Evolutionary conservation across 257 asterid species (phyloP).

Genomic region (Nicotiana attenuata): DNA sequence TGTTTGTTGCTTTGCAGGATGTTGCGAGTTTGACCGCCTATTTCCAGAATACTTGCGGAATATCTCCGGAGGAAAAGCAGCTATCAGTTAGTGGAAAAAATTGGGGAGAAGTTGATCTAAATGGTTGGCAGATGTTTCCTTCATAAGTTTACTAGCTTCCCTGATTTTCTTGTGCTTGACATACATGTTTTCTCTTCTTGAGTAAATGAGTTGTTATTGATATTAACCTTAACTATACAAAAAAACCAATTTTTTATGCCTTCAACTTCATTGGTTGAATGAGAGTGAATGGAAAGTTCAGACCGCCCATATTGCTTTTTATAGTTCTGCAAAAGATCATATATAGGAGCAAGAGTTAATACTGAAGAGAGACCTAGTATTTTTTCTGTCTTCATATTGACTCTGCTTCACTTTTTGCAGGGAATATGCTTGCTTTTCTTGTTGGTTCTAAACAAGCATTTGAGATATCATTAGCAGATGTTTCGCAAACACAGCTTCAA

Average conservation of each 20-base stretch:
- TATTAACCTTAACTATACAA: neutral
- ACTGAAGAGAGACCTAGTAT: neutral
- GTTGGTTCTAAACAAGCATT: slow-evolving; percentile 89
- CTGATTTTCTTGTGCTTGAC: neutral
- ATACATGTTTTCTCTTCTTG: neutral
- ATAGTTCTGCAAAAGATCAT: neutral
- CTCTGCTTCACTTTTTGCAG: slow-evolving; percentile 29
- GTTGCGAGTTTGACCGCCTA: slow-evolving; percentile 56
- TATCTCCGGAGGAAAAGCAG: slow-evolving; percentile 87
- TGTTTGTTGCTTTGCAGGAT: slow-evolving; percentile 48
- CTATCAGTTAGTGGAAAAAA: slow-evolving; percentile 94
- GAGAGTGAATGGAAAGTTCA: neutral
- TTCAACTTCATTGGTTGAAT: neutral
- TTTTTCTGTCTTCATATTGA: neutral
- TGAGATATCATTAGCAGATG: slow-evolving; percentile 91
- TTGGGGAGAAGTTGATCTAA: slow-evolving; percentile 95
- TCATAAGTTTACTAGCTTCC: neutral
- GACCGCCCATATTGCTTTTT: neutral
- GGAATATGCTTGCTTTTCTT: slow-evolving; percentile 72
- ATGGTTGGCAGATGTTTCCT: slow-evolving; percentile 42
- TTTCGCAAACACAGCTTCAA: slow-evolving; percentile 96
- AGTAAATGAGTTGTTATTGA: neutral
- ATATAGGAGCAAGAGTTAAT: neutral
- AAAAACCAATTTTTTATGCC: neutral
- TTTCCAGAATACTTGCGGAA: slow-evolving; percentile 67